These are phyloP conservation scores for Gyromitra esculenta DNA, from an alignment of 2,329 filamentous ascomycete genomes.

Conservation along the genomic window DNA sequence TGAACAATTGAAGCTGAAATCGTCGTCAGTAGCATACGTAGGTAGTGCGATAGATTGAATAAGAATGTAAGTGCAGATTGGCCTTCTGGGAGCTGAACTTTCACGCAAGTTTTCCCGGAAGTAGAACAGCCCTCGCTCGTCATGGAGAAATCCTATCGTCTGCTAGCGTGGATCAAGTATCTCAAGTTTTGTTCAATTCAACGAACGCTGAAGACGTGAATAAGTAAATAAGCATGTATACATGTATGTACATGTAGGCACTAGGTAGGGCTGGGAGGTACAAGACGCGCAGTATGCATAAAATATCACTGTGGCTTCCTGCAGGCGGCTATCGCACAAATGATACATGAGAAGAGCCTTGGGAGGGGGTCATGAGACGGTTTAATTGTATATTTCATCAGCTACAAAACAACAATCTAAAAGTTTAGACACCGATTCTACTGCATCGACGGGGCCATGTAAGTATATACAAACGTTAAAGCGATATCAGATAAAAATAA, in stretches of 20 bases:
- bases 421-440: neutral
- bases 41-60: neutral
- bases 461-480: conserved; percentile 8
- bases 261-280: conserved; percentile 14
- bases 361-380: conserved; percentile 10
- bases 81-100: neutral
- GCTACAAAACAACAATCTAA: conserved; percentile 12
- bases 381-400: conserved; percentile 17
- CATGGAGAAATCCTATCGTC: neutral
- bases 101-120: neutral
- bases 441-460: neutral
- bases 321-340: conserved; percentile 22
- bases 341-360: neutral
- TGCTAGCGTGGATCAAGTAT: conserved; percentile 6
- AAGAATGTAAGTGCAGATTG: neutral
- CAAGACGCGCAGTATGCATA: conserved; percentile 16
- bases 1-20: conserved; percentile 31
- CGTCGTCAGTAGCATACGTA: conserved; percentile 14
- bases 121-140: neutral
- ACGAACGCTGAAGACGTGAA: neutral
- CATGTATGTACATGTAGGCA: neutral
- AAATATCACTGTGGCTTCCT: conserved; percentile 28
- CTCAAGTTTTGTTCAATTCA: conserved; percentile 25
- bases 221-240: neutral
- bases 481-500: neutral